phyloP scores from a whole-genome alignment of 306 rosid species.

The Erythrophleum fordii region DNA sequence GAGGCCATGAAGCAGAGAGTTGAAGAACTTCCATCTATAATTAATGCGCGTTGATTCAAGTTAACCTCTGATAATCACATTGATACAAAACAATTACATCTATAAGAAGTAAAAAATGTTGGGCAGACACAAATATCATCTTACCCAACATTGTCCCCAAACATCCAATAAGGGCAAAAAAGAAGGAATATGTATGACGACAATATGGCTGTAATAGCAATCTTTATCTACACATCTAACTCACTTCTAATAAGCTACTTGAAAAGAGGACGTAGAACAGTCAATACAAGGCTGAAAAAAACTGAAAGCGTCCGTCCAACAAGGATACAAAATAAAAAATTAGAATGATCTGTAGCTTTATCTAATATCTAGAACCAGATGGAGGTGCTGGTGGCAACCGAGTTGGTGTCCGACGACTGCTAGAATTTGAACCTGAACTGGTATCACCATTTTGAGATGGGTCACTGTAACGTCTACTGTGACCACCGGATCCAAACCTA shows the following conservation, averaged over 20 bases:
- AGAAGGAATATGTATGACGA: conserved; percentile 24
- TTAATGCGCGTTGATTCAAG: conserved; percentile 32
- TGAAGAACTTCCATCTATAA: too few relatives aligned
- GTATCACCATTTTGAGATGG: conserved; percentile 62
- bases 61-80: conserved; percentile 36
- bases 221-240: conserved; percentile 56
- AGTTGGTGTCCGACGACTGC: conserved; percentile 59
- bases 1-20: background rate
- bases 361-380: conserved; percentile 54
- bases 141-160: conserved; percentile 46
- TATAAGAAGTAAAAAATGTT: conserved; percentile 43
- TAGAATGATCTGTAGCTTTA: conserved; percentile 31
- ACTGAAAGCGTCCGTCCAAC: conserved; percentile 32
- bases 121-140: conserved; percentile 38
- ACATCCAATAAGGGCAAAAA: conserved; percentile 43
- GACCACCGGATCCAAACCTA: conserved; percentile 59
- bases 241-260: conserved; percentile 41
- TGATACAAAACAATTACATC: conserved; percentile 54
- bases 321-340: conserved; percentile 33
- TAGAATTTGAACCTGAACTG: conserved; percentile 49
- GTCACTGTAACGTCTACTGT: conserved; percentile 59
- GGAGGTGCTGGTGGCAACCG: conserved; percentile 62
- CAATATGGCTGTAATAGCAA: conserved; percentile 36
- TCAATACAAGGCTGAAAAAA: conserved; percentile 33
- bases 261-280: conserved; percentile 31